Percentiles rank a stretch among this genome's conserved stretches.
phyloP scores from a whole-genome alignment of 2,329 filamentous ascomycete genomes.

The Aspergillus fumigatiaffinis region DNA sequence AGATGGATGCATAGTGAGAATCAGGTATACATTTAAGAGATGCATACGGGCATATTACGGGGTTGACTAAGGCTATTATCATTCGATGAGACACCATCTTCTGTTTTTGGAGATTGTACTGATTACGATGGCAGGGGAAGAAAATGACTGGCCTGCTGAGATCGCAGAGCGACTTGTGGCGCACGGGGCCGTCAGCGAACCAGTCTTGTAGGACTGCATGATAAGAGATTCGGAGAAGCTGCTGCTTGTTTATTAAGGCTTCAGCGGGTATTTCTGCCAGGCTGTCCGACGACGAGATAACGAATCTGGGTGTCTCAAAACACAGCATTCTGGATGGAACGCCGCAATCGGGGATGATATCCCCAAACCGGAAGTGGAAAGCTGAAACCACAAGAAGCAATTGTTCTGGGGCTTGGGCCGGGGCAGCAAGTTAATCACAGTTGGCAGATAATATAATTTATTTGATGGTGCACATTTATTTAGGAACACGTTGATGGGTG shows the following conservation, averaged over 20 bases:
- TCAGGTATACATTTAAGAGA: too few species aligned
- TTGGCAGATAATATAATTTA: too few species aligned
- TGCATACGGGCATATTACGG: too few species aligned
- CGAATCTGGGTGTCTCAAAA: slow-evolving; percentile 57
- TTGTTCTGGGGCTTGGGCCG: slow-evolving; percentile 40
- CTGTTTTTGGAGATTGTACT: slow-evolving; percentile 6
- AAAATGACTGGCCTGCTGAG: slow-evolving; percentile 65
- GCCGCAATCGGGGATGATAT: background rate
- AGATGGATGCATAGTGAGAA: too few species aligned
- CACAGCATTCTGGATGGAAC: slow-evolving; percentile 62
- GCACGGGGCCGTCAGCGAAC: slow-evolving; percentile 57
- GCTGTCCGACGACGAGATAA: slow-evolving; percentile 48
- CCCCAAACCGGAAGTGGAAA: slow-evolving; percentile 52
- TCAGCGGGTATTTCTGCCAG: slow-evolving; percentile 40
- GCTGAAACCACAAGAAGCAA: slow-evolving; percentile 60
- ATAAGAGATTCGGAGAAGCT: slow-evolving; percentile 63
- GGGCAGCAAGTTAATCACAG: slow-evolving; percentile 35
- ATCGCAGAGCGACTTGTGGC: slow-evolving; percentile 64
- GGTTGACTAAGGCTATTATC: too few species aligned
- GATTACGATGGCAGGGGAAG: slow-evolving; percentile 48
- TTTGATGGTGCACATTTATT: background rate
- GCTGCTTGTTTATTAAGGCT: slow-evolving; percentile 54
- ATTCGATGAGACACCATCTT: too few species aligned
- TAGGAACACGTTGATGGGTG: background rate
- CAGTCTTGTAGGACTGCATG: slow-evolving; percentile 61